Evolutionary conservation across 768 basidiomycete species (phyloP).

Genomic region (Clitopilus passeckerianus): DNA sequence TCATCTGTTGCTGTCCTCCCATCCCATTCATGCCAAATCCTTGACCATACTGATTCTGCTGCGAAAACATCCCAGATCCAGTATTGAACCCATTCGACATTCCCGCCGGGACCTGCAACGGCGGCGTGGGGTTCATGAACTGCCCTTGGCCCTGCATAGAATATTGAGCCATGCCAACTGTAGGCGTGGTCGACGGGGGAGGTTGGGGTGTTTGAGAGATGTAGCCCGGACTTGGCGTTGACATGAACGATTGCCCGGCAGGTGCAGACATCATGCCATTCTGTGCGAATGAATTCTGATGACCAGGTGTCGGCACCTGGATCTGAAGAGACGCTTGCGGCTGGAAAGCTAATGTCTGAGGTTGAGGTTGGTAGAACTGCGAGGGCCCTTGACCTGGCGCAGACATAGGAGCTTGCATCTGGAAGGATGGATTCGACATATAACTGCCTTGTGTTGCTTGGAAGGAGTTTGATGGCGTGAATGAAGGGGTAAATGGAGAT

Average conservation of each 20-base stretch:
- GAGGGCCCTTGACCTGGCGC: conserved; percentile 10
- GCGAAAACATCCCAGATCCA: background rate
- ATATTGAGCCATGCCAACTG: background rate
- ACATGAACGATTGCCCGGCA: conserved; percentile 20
- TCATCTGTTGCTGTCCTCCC: background rate
- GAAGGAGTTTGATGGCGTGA: conserved; percentile 3
- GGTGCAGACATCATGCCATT: conserved; percentile 21
- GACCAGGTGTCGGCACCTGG: conserved; percentile 11
- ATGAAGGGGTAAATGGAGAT: conserved; percentile 2
- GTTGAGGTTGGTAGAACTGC: conserved; percentile 14
- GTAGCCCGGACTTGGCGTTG: conserved; percentile 24
- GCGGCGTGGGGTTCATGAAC: background rate
- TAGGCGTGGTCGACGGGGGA: conserved; percentile 1
- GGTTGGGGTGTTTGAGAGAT: conserved; percentile 9
- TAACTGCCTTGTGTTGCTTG: conserved; percentile 13
- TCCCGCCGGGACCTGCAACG: background rate
- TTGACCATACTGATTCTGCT: background rate
- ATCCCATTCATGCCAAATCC: background rate
- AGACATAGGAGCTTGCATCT: conserved; percentile 14
- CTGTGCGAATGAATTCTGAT: conserved; percentile 6
- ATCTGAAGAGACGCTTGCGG: conserved; percentile 19
- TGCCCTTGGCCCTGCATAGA: background rate
- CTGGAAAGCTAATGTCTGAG: conserved; percentile 16
- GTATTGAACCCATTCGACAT: background rate
- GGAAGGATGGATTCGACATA: conserved; percentile 10